These are phyloP conservation scores for Mycena metata DNA, from an alignment of 768 basidiomycete species.

Conservation along the genomic window DNA sequence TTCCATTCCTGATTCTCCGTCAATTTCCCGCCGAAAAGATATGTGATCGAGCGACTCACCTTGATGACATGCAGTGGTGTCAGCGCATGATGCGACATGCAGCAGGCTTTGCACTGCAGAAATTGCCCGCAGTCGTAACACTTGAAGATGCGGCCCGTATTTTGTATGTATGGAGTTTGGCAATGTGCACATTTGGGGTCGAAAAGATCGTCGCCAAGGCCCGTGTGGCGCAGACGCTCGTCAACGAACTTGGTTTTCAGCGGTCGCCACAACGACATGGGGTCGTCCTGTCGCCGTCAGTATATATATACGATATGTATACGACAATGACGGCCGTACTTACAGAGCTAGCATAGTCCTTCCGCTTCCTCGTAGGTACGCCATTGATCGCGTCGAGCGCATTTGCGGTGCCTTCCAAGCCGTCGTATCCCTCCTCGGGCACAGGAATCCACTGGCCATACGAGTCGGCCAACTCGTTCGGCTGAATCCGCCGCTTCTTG, in stretches of 20 bases:
- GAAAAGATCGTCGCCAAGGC: conserved; percentile 4
- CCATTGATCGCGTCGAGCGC: neutral
- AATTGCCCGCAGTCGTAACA: conserved; percentile 16
- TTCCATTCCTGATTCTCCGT: neutral
- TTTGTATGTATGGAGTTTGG: neutral
- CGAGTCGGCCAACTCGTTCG: neutral
- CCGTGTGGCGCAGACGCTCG: conserved; percentile 21
- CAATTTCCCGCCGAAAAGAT: too few species aligned
- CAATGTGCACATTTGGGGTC: conserved; percentile 16
- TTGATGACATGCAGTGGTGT: conserved; percentile 4
- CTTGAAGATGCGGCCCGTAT: neutral
- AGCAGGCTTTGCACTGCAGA: conserved; percentile 13
- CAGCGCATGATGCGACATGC: neutral
- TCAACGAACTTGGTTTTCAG: conserved; percentile 9
- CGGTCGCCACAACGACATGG: conserved; percentile 24
- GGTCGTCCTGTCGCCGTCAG: conserved; percentile 19
- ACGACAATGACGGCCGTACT: too few species aligned
- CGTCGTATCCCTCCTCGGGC: neutral
- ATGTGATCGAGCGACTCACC: neutral
- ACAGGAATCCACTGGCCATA: conserved; percentile 1
- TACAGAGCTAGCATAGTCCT: conserved; percentile 8
- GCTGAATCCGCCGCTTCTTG: conserved; percentile 10
- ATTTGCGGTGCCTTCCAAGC: neutral
- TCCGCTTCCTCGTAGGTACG: neutral
- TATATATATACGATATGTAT: too few species aligned